Percentiles rank a stretch among this genome's conserved stretches.
phyloP scores from a whole-genome alignment of 2,329 filamentous ascomycete genomes.

The Penicillium sp. region DNA sequence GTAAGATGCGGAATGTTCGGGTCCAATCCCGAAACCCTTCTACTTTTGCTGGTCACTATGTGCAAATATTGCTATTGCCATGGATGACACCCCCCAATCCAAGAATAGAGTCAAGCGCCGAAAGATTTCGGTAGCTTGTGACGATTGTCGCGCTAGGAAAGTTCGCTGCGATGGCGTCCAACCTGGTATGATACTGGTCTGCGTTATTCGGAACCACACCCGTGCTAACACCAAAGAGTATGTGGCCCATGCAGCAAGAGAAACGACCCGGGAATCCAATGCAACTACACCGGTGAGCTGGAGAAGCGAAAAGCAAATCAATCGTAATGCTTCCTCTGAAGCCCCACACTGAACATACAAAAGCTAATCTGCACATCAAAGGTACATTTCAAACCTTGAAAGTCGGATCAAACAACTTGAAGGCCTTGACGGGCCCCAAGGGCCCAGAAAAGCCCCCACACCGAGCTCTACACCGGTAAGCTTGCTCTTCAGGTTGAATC shows the following conservation, averaged over 20 bases:
- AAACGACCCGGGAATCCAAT: slow-evolving; percentile 18
- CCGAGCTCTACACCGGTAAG: slow-evolving; percentile 15
- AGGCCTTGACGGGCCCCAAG: slow-evolving; percentile 10
- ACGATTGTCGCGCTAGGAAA: slow-evolving; percentile 46
- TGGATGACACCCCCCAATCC: neutral
- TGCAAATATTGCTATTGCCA: neutral
- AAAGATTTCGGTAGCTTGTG: slow-evolving; percentile 49
- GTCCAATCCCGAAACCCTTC: neutral
- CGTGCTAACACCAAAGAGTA: slow-evolving; percentile 21
- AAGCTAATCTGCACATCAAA: neutral
- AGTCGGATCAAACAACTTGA: slow-evolving; percentile 28
- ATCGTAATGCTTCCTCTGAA: slow-evolving; percentile 12
- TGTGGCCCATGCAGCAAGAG: slow-evolving; percentile 33
- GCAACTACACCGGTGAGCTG: slow-evolving; percentile 30
- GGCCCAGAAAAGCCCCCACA: neutral
- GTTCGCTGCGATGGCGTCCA: slow-evolving; percentile 45
- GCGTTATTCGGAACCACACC: slow-evolving; percentile 13
- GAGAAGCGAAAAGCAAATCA: slow-evolving; percentile 31
- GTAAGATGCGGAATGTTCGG: neutral
- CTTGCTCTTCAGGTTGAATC: neutral
- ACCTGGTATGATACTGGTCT: slow-evolving; percentile 24
- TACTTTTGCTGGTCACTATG: neutral
- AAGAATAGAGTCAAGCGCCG: slow-evolving; percentile 35
- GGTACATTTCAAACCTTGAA: slow-evolving; percentile 32
- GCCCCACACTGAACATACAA: neutral